These are phyloP conservation scores for Edaphochlamys debaryana DNA, from an alignment of 139 green algal species.

Conservation along the genomic window DNA sequence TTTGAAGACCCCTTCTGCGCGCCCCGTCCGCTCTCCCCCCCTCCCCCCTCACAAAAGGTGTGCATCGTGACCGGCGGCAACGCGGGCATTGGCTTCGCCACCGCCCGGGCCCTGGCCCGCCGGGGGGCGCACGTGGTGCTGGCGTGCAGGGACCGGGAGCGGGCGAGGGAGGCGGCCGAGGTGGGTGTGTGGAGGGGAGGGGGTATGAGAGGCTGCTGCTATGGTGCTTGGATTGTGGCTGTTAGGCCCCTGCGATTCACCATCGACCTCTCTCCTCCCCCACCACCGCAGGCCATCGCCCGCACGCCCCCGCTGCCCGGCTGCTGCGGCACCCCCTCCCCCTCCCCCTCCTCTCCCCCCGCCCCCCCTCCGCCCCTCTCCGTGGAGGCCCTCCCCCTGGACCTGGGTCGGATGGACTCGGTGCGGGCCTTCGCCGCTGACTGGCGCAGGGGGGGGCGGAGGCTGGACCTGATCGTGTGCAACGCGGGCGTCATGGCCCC, in stretches of 20 bases:
- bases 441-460: slow-evolving; percentile 55
- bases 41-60: slow-evolving; percentile 34
- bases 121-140: slow-evolving; percentile 62
- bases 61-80: slow-evolving; percentile 69
- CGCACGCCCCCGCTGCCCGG: not conserved
- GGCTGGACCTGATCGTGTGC: slow-evolving; percentile 73
- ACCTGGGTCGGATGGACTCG: slow-evolving; percentile 31
- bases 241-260: too few species aligned
- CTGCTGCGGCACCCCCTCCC: not conserved
- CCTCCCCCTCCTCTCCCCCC: too few species aligned
- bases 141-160: slow-evolving; percentile 49
- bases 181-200: not conserved
- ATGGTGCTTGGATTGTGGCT: too few species aligned
- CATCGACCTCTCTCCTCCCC: not conserved
- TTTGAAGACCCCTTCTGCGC: not conserved
- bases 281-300: not conserved
- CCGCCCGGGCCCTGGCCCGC: slow-evolving; percentile 51
- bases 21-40: not conserved
- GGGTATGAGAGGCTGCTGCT: not conserved
- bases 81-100: slow-evolving; percentile 64
- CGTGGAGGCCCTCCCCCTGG: not conserved
- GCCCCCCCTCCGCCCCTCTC: too few species aligned
- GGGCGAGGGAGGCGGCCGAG: slow-evolving; percentile 40
- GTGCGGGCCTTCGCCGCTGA: slow-evolving; percentile 58
- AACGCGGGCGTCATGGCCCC: slow-evolving; percentile 85